These are phyloP conservation scores for Thraustotheca clavata DNA, from an alignment of 352 stramenopile genomes.

Conservation along the genomic window DNA sequence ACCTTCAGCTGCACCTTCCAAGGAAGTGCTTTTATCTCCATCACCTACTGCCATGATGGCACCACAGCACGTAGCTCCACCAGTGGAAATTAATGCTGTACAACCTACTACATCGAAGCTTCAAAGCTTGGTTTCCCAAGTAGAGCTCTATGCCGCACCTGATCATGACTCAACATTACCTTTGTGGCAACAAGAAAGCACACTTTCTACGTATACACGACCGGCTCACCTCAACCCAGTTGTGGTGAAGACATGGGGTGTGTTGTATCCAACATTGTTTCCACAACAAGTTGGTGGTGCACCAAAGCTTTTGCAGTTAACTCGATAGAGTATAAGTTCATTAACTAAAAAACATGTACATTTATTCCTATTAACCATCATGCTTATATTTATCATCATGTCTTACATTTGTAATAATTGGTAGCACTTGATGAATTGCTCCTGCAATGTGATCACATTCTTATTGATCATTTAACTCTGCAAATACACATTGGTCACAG, in stretches of 20 bases:
- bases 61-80: neutral
- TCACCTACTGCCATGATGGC: neutral
- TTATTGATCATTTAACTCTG: too few species aligned
- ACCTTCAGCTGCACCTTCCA: neutral
- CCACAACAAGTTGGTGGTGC: neutral
- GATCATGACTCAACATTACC: neutral
- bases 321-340: too few species aligned
- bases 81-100: neutral
- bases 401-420: too few species aligned
- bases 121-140: neutral
- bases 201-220: neutral
- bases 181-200: neutral
- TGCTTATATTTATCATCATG: too few species aligned
- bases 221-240: slow-evolving; percentile 1
- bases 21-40: neutral
- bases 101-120: neutral
- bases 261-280: slow-evolving; percentile 17
- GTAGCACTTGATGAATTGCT: too few species aligned
- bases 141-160: neutral
- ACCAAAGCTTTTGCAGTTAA: neutral
- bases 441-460: too few species aligned
- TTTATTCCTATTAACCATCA: too few species aligned
- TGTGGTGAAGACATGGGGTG: slow-evolving; percentile 2
- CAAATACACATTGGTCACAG: too few species aligned
- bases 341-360: too few species aligned